phyloP scores from a whole-genome alignment of 352 stramenopile species.

The Globisporangium viniferum region DNA sequence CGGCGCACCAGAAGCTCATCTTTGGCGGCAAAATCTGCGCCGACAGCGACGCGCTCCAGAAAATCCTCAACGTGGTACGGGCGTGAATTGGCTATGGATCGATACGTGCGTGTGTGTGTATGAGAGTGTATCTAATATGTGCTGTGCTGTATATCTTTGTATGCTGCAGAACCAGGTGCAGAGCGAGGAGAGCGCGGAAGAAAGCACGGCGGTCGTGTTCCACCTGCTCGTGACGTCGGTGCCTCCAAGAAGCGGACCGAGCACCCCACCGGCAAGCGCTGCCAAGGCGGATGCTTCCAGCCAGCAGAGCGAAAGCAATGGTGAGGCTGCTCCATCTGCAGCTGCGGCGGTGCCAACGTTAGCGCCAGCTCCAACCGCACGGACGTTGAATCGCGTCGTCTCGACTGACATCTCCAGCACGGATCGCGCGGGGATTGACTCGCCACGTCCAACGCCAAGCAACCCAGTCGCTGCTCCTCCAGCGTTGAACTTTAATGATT shows the following conservation, averaged over 20 bases:
- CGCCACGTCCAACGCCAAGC: slow-evolving; percentile 7
- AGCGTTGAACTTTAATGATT: background rate
- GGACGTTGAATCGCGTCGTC: slow-evolving; percentile 5
- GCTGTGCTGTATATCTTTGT: background rate
- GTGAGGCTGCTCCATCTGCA: background rate
- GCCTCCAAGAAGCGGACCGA: slow-evolving; percentile 18
- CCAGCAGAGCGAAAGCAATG: background rate
- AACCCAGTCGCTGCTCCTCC: background rate
- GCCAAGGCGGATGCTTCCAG: background rate
- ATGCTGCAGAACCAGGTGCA: slow-evolving; percentile 32
- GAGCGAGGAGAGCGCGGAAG: slow-evolving; percentile 21
- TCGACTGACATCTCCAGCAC: background rate
- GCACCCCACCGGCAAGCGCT: slow-evolving; percentile 11
- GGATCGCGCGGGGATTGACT: slow-evolving; percentile 15
- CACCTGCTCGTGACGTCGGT: slow-evolving; percentile 62
- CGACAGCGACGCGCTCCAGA: slow-evolving; percentile 47
- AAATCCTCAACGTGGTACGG: slow-evolving; percentile 23
- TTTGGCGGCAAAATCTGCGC: slow-evolving; percentile 86
- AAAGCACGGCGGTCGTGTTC: slow-evolving; percentile 55
- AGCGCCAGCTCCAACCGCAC: slow-evolving; percentile 2
- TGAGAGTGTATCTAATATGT: background rate
- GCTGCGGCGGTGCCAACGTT: background rate
- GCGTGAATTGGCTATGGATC: background rate
- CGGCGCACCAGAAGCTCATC: slow-evolving; percentile 76
- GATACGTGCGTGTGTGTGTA: background rate